Conservation (phyloP, 2,329 filamentous ascomycete species). For the Leptographium procerum region DNA sequence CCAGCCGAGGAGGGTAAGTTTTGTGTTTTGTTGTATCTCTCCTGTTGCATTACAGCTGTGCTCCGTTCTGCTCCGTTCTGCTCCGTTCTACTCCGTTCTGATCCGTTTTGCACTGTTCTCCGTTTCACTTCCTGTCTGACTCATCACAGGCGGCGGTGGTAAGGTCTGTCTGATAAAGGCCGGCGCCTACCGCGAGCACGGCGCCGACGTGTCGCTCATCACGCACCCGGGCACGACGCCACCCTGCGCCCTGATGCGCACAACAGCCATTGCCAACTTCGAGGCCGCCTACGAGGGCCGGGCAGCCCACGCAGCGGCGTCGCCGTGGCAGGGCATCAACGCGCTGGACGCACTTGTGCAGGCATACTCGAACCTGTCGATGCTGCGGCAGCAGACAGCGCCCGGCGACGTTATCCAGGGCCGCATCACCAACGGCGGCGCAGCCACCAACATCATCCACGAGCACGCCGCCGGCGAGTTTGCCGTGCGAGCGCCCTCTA, state of each 20-base stretch:
- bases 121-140: no score
- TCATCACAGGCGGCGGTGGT: constrained; percentile 25
- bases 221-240: constrained; percentile 30
- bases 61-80: background rate
- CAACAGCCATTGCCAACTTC: constrained; percentile 37
- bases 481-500: constrained; percentile 30
- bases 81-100: background rate
- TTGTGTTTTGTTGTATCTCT: background rate
- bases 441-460: constrained; percentile 45
- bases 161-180: constrained; percentile 34
- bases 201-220: constrained; percentile 26
- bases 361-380: constrained; percentile 34
- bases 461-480: constrained; percentile 33
- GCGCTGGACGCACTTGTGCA: constrained; percentile 45
- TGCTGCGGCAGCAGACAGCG: constrained; percentile 44
- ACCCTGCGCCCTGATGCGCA: constrained; percentile 37
- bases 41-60: no score
- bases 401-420: constrained; percentile 39
- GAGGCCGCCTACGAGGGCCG: constrained; percentile 41
- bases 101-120: background rate
- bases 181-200: constrained; percentile 29
- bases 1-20: constrained; percentile 37
- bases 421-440: constrained; percentile 41
- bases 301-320: constrained; percentile 43
- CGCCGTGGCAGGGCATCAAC: constrained; percentile 49